These are phyloP conservation scores for Aspergillus flavus DNA, from an alignment of 2,329 filamentous ascomycete genomes.

Conservation along the genomic window DNA sequence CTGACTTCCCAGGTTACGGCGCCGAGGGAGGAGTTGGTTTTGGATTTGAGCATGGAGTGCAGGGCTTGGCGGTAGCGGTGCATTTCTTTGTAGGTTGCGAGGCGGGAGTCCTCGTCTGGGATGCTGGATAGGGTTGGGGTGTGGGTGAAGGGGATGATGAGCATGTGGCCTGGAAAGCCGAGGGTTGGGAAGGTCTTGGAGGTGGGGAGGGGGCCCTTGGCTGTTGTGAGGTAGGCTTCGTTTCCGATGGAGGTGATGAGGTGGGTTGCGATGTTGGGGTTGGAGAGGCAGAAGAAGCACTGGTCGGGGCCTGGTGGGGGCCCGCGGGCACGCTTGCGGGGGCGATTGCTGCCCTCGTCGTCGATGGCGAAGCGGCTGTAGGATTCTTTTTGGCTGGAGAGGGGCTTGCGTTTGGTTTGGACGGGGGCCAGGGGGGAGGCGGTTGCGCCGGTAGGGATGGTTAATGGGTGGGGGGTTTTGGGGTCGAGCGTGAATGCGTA, in stretches of 20 bases:
- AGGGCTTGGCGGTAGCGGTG: slow-evolving; percentile 73
- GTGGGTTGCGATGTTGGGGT: slow-evolving; percentile 79
- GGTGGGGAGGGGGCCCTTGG: slow-evolving; percentile 84
- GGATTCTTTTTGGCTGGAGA: slow-evolving; percentile 39
- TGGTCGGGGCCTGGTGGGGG: slow-evolving; percentile 67
- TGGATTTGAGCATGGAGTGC: slow-evolving; percentile 70
- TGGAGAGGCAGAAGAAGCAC: slow-evolving; percentile 96
- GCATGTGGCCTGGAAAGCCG: slow-evolving; percentile 78
- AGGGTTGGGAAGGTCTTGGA: slow-evolving; percentile 71
- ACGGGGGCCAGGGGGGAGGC: slow-evolving; percentile 63
- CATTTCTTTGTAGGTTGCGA: slow-evolving; percentile 77
- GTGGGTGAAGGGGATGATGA: slow-evolving; percentile 88
- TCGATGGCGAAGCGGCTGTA: slow-evolving; percentile 44
- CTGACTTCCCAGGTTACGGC: slow-evolving; percentile 92
- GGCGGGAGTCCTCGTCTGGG: slow-evolving; percentile 57
- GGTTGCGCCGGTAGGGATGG: slow-evolving; percentile 71
- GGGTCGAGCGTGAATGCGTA: slow-evolving; percentile 69
- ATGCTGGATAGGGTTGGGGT: slow-evolving; percentile 73
- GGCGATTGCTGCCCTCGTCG: slow-evolving; percentile 40
- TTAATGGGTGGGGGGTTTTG: slow-evolving; percentile 60
- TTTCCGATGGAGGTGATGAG: slow-evolving; percentile 88
- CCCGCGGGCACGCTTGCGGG: slow-evolving; percentile 48
- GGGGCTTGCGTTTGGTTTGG: slow-evolving; percentile 60
- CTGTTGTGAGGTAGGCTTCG: slow-evolving; percentile 84
- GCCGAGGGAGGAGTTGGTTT: slow-evolving; percentile 62